Base-by-base conservation (phyloP, 805 yeast genomes). In the Ogataea wickerhamii region DNA sequence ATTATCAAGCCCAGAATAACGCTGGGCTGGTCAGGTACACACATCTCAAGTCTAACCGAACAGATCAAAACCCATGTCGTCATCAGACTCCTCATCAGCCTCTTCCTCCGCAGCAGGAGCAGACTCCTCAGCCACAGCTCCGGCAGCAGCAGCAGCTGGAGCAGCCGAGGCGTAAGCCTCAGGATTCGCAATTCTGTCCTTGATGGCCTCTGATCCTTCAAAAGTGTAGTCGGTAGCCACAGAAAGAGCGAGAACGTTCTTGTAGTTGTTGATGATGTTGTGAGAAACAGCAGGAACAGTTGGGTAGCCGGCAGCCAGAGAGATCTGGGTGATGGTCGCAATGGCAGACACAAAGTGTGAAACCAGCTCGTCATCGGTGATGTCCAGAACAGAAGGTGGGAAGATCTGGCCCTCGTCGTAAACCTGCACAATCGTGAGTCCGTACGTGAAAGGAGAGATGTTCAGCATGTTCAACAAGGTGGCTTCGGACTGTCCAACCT, bases 151-250 rank as follows among this genome's bases (percentile, higher is more conserved):
- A 63, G 96, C 96, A 68, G 74, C 96, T 63, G 98, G 96, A 64
- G 97, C 97, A 74, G 96, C 94, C 65, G 98, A 83, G 68, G 98
- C 98, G 76, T 91, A 93, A 71, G 96, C 96, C 54, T 93, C 98
- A 71, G 99, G 99, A 94, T 93, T 91, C 71, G 96, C 98, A 64
- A 93, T 78, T 78, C 98, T 87, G 85, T 93, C 99, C 85, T 87
- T 87, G 78, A 93, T 82, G 58, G 91, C 89, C 80, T 89, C 99
- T 59, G 96, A 86, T 73, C 96, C 98, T 76, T 94, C 97, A 78
- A 83, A 93, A 67, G 96, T 85, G 87, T 89, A 93, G 71, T 93
- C 96, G 66, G 98, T 82, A 67, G 96, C 98, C 74, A 93, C 78
- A 55, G 98, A 94, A 66, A 93, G 80, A 65, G 98, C 96, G 71